Evolutionary conservation across 805 yeast species (phyloP).

Genomic region (Cyberlindnera xylosilytica): DNA sequence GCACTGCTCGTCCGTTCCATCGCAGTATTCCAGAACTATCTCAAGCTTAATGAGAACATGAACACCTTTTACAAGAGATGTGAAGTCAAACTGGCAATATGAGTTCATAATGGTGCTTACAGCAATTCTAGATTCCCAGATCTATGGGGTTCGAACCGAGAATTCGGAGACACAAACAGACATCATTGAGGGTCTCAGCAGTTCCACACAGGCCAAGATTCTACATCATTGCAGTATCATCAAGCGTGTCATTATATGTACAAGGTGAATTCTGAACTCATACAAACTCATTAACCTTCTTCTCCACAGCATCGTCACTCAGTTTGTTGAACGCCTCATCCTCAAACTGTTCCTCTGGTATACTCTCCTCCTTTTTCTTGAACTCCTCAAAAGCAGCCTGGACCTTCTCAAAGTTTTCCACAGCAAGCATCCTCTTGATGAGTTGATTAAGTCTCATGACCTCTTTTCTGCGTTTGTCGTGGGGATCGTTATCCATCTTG

Average conservation of each 20-base stretch:
- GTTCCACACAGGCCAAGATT: too few relatives aligned
- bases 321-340: not conserved
- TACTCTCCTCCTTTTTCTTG: too few relatives aligned
- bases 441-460: not conserved
- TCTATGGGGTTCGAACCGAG: too few relatives aligned
- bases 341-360: not conserved
- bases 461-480: too few relatives aligned
- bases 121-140: too few relatives aligned
- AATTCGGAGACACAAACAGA: too few relatives aligned
- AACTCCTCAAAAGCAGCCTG: not conserved
- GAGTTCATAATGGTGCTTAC: too few relatives aligned
- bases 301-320: not conserved
- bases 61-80: slow-evolving; percentile 7
- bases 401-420: not conserved
- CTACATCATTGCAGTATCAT: too few relatives aligned
- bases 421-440: not conserved
- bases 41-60: slow-evolving; percentile 21
- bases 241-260: too few relatives aligned
- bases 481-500: too few relatives aligned
- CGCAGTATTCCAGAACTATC: slow-evolving; percentile 22
- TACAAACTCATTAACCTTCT: not conserved
- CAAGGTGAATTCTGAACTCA: not conserved
- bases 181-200: too few relatives aligned
- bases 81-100: not conserved
- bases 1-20: slow-evolving; percentile 22